phyloP scores from a whole-genome alignment of 352 stramenopile genomes.

The Pythium insidiosum region DNA sequence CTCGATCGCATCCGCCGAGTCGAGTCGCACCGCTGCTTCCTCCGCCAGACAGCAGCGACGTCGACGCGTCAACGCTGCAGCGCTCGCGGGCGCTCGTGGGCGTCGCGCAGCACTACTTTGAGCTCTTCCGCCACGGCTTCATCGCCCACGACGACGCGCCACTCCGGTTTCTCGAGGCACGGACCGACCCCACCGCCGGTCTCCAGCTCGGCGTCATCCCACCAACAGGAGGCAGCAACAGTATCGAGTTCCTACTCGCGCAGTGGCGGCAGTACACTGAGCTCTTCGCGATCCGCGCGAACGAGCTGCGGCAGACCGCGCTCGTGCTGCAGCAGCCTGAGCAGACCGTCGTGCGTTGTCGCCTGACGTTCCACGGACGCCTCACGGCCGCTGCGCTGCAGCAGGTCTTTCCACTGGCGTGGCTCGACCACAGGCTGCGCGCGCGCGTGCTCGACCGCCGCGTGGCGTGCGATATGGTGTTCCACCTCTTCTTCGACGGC shows the following conservation, averaged over 20 bases:
- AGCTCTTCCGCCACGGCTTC: conserved; percentile 1
- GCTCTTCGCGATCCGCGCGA: conserved; percentile 1
- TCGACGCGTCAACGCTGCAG: too few species aligned
- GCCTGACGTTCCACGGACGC: conserved; percentile 1
- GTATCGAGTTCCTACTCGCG: background rate
- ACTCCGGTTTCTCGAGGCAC: background rate
- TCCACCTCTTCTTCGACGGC: conserved; percentile 8
- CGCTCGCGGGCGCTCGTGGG: background rate
- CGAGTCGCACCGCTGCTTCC: background rate
- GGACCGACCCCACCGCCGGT: background rate
- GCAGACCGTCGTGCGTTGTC: conserved; percentile 1
- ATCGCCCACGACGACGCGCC: background rate
- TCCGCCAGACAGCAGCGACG: background rate
- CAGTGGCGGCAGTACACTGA: background rate
- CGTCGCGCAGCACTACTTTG: background rate
- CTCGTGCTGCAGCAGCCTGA: background rate
- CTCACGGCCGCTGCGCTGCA: conserved; percentile 6
- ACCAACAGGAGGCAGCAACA: too few species aligned
- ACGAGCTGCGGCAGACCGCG: background rate
- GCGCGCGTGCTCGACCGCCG: background rate
- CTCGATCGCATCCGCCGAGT: too few species aligned
- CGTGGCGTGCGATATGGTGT: conserved; percentile 1
- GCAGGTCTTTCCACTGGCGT: conserved; percentile 3
- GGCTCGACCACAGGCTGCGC: conserved; percentile 4
- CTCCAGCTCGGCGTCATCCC: background rate